Base-by-base conservation (phyloP, 2,329 filamentous ascomycete genomes). In the Paecilomyces dactylethromorphus region DNA sequence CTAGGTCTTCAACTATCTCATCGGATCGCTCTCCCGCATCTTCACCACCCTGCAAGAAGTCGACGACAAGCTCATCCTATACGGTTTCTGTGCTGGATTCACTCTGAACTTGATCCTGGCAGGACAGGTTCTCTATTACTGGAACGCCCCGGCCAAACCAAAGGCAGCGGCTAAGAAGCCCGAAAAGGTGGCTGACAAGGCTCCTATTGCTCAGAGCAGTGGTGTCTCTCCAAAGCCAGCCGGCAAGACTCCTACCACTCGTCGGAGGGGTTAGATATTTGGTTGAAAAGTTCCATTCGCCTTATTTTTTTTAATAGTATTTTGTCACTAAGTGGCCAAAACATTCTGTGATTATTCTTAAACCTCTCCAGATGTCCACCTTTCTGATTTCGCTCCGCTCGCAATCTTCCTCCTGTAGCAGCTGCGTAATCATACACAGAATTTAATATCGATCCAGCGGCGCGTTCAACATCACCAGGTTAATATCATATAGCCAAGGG, bases 1-100 rank as follows among this genome's bases (percentile, higher is more conserved):
- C 7, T 68, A 97, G 92, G 92, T 99, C 66, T 96, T 99, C 84
- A 97, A 97, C 82, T 99, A 96, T 78, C 90, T 99, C 69, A 82
- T 87, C 67, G 94, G 95, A 45, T 96, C 92, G 51, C 85, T 97
- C 59, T 90, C 91, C 26, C 90, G 94, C 72, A 96, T 99, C 79
- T 99, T 97, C 77, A 99, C 94, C 32, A 99, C 95, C 8, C 81
- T 99, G 59, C 92, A 97, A 71, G 94, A 99, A 80, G 94, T 99
- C 60, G 90, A 96, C 74, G 94, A 99, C 76, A 92, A 92, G 77
- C 82, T 97, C 60, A 97, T 99, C 68, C 84, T 99, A 26, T 97
- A 96, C 78, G 90, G 92, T 55, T 97, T 96, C 81, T 79, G 97
- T 58, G 91, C 92, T 7, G 94, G 92, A 29, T 97, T 97, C 73